phyloP scores from a whole-genome alignment of 2,329 filamentous ascomycete species.

The Xylariomycetidae sp. region DNA sequence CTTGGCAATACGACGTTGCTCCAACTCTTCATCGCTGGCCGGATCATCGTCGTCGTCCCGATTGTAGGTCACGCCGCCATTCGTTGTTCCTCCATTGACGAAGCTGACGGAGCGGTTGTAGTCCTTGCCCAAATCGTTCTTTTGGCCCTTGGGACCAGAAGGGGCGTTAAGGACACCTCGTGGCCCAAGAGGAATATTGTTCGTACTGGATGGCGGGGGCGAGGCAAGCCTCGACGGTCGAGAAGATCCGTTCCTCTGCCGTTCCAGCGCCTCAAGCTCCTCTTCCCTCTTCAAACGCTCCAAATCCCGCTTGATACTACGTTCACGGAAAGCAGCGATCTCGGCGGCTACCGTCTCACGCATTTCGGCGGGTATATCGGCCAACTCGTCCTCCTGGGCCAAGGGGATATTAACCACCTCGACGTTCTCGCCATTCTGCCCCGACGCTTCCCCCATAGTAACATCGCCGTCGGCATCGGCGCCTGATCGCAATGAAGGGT shows the following conservation, averaged over 20 bases:
- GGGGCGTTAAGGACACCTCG: constrained; percentile 69
- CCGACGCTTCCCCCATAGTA: constrained; percentile 57
- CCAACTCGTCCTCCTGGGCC: constrained; percentile 82
- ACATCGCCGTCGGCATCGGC: constrained; percentile 62
- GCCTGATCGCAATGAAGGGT: constrained; percentile 49
- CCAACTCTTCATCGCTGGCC: constrained; percentile 80
- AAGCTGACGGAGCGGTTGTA: constrained; percentile 62
- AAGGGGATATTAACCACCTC: constrained; percentile 89
- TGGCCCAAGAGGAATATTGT: constrained; percentile 72
- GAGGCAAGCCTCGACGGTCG: constrained; percentile 65
- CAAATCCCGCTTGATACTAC: constrained; percentile 80
- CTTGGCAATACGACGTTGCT: constrained; percentile 64
- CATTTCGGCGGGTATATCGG: constrained; percentile 95
- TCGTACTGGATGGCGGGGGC: constrained; percentile 57
- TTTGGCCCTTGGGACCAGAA: constrained; percentile 58
- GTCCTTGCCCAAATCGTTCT: constrained; percentile 34
- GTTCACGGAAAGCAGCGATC: constrained; percentile 88
- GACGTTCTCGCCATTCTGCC: constrained; percentile 56
- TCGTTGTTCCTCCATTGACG: constrained; percentile 69
- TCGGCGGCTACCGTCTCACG: constrained; percentile 90
- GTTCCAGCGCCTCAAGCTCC: constrained; percentile 82
- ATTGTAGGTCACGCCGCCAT: constrained; percentile 49
- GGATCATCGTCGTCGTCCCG: constrained; percentile 82
- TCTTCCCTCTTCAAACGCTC: constrained; percentile 86
- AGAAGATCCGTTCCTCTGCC: constrained; percentile 60